A percentile compares a stretch with the other conserved stretches of the same genome.
phyloP scores from a whole-genome alignment of 2,329 filamentous ascomycete genomes.

The Ophiocordyceps camponoti-rufipedis region DNA sequence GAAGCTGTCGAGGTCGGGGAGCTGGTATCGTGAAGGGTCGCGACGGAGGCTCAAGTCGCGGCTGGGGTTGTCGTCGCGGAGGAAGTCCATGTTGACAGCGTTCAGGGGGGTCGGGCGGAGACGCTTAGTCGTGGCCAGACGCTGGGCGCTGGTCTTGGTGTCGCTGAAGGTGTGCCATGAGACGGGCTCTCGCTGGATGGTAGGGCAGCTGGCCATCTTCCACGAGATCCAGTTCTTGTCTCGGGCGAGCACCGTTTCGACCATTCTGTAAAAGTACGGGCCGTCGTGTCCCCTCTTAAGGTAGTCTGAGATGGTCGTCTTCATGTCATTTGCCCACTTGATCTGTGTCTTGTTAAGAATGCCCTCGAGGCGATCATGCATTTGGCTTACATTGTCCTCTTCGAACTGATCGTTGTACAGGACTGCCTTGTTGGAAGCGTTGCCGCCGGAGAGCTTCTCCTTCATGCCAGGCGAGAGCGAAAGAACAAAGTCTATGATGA shows the following conservation, averaged over 20 bases:
- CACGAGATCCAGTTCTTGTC: conserved; percentile 99
- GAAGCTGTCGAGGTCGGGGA: conserved; percentile 55
- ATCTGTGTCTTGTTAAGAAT: conserved; percentile 27
- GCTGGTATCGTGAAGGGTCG: conserved; percentile 40
- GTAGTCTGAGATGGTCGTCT: conserved; percentile 63
- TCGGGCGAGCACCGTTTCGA: conserved; percentile 83
- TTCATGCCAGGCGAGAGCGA: conserved; percentile 72
- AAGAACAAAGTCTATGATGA: conserved; percentile 88
- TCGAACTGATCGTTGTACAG: conserved; percentile 61
- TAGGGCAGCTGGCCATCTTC: conserved; percentile 88
- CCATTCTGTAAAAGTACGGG: conserved; percentile 88
- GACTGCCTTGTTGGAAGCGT: conserved; percentile 64
- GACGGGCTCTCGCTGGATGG: conserved; percentile 62
- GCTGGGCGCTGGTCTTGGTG: conserved; percentile 47
- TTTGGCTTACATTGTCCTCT: conserved; percentile 60
- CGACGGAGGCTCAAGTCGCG: conserved; percentile 53
- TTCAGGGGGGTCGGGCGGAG: conserved; percentile 51
- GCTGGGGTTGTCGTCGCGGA: conserved; percentile 44
- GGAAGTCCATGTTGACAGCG: conserved; percentile 59
- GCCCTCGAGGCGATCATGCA: neutral
- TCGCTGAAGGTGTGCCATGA: conserved; percentile 49
- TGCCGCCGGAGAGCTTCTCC: conserved; percentile 52
- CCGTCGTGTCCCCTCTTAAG: conserved; percentile 67
- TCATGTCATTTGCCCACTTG: conserved; percentile 70
- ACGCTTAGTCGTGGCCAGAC: conserved; percentile 51